phyloP scores from a whole-genome alignment of 2,329 filamentous ascomycete species.

The Apiospora malaysiana region DNA sequence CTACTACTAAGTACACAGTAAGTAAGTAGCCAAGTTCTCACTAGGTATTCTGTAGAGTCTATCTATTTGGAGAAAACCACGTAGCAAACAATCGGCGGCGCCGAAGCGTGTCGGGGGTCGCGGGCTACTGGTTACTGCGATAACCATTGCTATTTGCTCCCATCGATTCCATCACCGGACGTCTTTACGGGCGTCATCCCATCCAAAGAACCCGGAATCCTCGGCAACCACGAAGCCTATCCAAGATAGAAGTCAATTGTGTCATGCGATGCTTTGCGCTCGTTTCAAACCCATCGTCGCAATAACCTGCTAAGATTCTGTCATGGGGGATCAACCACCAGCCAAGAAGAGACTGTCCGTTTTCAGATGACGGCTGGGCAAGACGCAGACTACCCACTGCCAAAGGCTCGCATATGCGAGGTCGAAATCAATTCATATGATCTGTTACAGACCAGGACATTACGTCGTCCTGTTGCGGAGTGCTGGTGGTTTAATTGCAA shows the following conservation, averaged over 20 bases:
- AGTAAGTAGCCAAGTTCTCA: background rate
- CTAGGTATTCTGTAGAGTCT: background rate
- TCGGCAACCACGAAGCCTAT: conserved; percentile 5
- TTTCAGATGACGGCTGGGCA: background rate
- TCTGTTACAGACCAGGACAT: background rate
- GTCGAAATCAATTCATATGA: background rate
- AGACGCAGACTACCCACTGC: background rate
- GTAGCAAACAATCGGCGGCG: conserved; percentile 4
- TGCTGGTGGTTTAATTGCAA: background rate
- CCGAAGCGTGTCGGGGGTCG: conserved; percentile 7
- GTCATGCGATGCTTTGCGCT: conserved; percentile 3
- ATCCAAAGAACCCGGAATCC: background rate
- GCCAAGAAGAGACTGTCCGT: background rate
- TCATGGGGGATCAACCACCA: background rate
- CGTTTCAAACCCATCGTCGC: background rate
- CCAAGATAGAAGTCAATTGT: background rate
- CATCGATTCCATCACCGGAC: conserved; percentile 7
- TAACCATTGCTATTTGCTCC: too few relatives aligned
- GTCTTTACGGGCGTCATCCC: conserved; percentile 8
- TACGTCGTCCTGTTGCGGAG: background rate
- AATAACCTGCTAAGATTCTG: background rate
- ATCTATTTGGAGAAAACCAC: conserved; percentile 11
- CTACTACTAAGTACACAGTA: too few relatives aligned
- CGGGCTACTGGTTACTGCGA: conserved; percentile 6
- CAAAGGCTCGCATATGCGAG: conserved; percentile 7